phyloP scores from a whole-genome alignment of 208 protist species.

The Angomonas desouzai region DNA sequence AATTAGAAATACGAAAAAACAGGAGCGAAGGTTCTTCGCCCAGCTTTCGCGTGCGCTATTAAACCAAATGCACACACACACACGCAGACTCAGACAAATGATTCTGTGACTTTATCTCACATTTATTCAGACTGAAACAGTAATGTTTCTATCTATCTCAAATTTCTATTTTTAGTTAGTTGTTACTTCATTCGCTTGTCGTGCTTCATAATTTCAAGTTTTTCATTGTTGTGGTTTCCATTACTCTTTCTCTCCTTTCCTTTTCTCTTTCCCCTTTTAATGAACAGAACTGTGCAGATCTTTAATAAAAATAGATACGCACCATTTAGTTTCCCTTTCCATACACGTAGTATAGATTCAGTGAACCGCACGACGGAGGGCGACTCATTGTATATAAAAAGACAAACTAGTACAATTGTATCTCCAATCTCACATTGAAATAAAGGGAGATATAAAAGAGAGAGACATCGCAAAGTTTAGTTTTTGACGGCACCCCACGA shows the following conservation, averaged over 20 bases:
- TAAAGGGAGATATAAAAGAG: too few relatives aligned
- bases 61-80: background rate
- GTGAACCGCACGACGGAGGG: too few relatives aligned
- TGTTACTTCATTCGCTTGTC: background rate
- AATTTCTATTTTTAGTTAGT: background rate
- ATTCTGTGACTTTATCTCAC: background rate
- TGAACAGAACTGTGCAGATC: too few relatives aligned
- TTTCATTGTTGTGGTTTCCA: background rate
- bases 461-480: too few relatives aligned
- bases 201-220: background rate
- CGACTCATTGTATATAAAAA: too few relatives aligned
- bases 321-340: too few relatives aligned
- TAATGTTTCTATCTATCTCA: background rate
- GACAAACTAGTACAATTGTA: too few relatives aligned
- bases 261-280: conserved; percentile 1
- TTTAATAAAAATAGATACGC: too few relatives aligned
- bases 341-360: too few relatives aligned
- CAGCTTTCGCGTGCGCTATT: too few relatives aligned
- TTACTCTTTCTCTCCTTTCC: background rate
- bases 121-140: background rate
- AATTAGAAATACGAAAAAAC: background rate
- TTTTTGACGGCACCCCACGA: too few relatives aligned
- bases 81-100: background rate
- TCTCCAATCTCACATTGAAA: too few relatives aligned
- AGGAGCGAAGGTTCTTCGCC: background rate